Percentiles rank a stretch among this genome's conserved stretches.
Evolutionary conservation across 345 rosid species (phyloP).

Genomic region (Arabidopsis suecica): DNA sequence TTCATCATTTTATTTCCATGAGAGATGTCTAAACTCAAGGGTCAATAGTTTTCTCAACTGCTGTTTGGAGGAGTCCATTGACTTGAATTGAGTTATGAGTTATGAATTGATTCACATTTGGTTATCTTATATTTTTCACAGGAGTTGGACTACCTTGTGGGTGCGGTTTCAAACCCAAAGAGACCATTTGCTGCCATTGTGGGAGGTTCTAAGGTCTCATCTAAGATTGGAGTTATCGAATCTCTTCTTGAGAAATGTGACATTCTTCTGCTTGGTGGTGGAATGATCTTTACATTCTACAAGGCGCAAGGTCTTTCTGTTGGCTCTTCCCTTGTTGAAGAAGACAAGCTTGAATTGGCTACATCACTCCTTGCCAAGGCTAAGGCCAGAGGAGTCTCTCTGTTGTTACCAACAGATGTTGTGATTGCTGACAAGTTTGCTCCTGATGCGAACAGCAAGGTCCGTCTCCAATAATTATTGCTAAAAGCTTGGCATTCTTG

Average conservation of each 20-base stretch:
- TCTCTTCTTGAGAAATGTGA: conserved; percentile 87
- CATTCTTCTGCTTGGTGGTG: conserved; percentile 90
- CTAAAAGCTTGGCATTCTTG: conserved; percentile 20
- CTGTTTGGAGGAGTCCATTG: no score
- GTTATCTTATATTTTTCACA: background rate
- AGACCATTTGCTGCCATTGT: conserved; percentile 96
- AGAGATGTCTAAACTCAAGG: no score
- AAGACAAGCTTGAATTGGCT: conserved; percentile 90
- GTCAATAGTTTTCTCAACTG: no score
- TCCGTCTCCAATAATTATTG: conserved; percentile 32
- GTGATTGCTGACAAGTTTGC: conserved; percentile 93
- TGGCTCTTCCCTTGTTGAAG: conserved; percentile 94
- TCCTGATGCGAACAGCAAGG: conserved; percentile 91
- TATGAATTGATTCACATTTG: no score
- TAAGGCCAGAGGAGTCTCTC: conserved; percentile 86
- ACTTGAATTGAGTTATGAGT: no score
- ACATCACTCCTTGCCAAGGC: conserved; percentile 85
- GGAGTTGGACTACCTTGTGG: conserved; percentile 95
- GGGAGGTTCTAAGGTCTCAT: conserved; percentile 94
- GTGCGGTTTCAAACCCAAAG: conserved; percentile 89
- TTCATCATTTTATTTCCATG: no score
- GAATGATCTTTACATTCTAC: conserved; percentile 98
- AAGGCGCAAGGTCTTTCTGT: conserved; percentile 87
- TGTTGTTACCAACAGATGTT: conserved; percentile 84
- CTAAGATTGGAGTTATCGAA: conserved; percentile 93